A percentile compares a stretch with the other conserved stretches of the same genome.
Evolutionary conservation across 345 rosid genomes (phyloP).

Genomic region (Pseudoturritis turrita): DNA sequence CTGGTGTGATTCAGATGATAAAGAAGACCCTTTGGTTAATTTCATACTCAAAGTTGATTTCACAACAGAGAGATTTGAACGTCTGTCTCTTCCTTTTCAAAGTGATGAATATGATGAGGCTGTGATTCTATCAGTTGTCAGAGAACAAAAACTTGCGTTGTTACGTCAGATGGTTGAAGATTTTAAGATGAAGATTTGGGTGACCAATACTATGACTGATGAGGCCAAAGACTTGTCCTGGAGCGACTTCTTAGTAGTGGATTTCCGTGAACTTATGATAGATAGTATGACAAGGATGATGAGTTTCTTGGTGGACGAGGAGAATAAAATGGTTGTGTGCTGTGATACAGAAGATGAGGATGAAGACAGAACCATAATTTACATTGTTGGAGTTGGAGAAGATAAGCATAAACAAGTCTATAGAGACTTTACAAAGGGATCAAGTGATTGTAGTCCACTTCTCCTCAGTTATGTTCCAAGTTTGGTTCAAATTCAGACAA

Average conservation of each 20-base stretch:
- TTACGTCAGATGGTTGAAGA: background rate
- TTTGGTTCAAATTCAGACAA: background rate
- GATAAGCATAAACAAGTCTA: background rate
- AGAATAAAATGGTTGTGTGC: background rate
- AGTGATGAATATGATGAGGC: too few species aligned
- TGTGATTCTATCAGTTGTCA: background rate
- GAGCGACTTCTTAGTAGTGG: background rate
- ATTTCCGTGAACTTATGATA: background rate
- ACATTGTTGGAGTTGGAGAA: background rate
- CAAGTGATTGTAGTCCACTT: background rate
- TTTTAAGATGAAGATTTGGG: background rate
- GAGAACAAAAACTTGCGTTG: background rate
- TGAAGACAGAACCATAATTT: background rate
- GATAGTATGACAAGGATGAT: background rate
- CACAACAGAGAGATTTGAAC: background rate
- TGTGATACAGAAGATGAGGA: too few species aligned
- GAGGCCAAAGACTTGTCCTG: background rate
- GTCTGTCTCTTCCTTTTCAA: background rate
- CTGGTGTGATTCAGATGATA: background rate
- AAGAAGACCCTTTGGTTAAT: background rate
- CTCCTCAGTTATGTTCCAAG: background rate
- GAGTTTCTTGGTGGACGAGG: background rate
- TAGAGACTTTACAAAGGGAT: background rate
- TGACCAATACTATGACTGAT: background rate
- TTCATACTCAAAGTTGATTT: background rate